Conservation (phyloP, 805 yeast species). For the Ogataea methylovora region DNA sequence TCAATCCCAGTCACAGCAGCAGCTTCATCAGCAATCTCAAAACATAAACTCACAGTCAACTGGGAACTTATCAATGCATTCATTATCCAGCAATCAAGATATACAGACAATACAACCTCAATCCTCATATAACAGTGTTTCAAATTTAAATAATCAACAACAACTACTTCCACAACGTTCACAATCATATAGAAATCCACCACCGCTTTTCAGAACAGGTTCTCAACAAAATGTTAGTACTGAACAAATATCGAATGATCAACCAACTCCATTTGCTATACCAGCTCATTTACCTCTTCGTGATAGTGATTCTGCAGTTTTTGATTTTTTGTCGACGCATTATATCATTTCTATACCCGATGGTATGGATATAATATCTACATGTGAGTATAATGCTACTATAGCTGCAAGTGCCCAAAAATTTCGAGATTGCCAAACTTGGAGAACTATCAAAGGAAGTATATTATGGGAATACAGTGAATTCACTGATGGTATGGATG, state of each 20-base stretch:
- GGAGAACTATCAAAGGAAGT: constrained; percentile 50
- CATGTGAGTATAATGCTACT: constrained; percentile 49
- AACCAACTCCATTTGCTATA: constrained; percentile 26
- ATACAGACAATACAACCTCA: too few relatives aligned
- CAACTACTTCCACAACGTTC: background rate
- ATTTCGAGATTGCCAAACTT: constrained; percentile 52
- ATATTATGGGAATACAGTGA: constrained; percentile 25
- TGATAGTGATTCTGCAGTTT: constrained; percentile 32
- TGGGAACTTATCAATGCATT: too few relatives aligned
- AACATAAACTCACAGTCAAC: too few relatives aligned
- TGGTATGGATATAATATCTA: constrained; percentile 43
- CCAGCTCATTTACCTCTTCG: constrained; percentile 36
- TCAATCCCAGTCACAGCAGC: too few relatives aligned
- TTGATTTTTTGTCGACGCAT: constrained; percentile 41
- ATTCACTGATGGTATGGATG: constrained; percentile 4
- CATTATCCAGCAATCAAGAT: too few relatives aligned
- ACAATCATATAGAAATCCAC: background rate
- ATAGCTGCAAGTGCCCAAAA: constrained; percentile 45
- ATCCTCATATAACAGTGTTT: too few relatives aligned
- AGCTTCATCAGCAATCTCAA: background rate
- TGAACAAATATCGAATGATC: background rate
- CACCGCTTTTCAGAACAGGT: background rate
- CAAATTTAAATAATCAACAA: too few relatives aligned
- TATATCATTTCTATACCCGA: constrained; percentile 41
- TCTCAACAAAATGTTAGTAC: background rate